phyloP scores from a whole-genome alignment of 2,329 filamentous ascomycete species.

The Exophiala lecanii-corni region DNA sequence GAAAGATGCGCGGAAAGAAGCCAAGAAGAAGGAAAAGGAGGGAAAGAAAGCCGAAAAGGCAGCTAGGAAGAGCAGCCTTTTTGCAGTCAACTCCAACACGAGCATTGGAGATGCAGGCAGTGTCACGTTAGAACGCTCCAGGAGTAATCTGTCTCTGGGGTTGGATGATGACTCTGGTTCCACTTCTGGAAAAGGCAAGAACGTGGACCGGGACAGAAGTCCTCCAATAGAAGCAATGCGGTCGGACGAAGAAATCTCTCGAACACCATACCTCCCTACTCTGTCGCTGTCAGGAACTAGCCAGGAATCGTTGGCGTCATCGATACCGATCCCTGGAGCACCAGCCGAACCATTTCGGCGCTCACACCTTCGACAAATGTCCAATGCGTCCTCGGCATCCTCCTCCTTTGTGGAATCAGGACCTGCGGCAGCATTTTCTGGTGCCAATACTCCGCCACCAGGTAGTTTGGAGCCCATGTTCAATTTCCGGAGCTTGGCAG shows the following conservation, averaged over 20 bases:
- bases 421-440: conserved; percentile 35
- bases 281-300: conserved; percentile 24
- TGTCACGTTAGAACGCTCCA: conserved; percentile 33
- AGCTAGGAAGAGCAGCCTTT: conserved; percentile 58
- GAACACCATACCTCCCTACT: conserved; percentile 14
- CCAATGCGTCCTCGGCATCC: conserved; percentile 76
- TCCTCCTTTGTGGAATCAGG: conserved; percentile 71
- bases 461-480: conserved; percentile 69
- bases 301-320: conserved; percentile 25
- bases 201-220: conserved; percentile 52
- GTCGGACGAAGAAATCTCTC: conserved; percentile 15
- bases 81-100: conserved; percentile 49
- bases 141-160: conserved; percentile 35
- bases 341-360: conserved; percentile 53
- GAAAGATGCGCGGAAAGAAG: conserved; percentile 73
- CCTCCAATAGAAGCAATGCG: conserved; percentile 8
- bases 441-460: conserved; percentile 40
- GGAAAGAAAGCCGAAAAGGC: conserved; percentile 69
- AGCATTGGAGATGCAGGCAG: conserved; percentile 55
- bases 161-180: conserved; percentile 34
- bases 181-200: conserved; percentile 69
- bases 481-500: conserved; percentile 83
- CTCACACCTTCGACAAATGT: conserved; percentile 75
- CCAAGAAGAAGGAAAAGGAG: conserved; percentile 80
- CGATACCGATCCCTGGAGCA: conserved; percentile 30